A percentile compares a stretch with the other conserved stretches of the same genome.
Evolutionary conservation across 2,329 filamentous ascomycete genomes (phyloP).

Genomic region (Xylariaceae sp.): DNA sequence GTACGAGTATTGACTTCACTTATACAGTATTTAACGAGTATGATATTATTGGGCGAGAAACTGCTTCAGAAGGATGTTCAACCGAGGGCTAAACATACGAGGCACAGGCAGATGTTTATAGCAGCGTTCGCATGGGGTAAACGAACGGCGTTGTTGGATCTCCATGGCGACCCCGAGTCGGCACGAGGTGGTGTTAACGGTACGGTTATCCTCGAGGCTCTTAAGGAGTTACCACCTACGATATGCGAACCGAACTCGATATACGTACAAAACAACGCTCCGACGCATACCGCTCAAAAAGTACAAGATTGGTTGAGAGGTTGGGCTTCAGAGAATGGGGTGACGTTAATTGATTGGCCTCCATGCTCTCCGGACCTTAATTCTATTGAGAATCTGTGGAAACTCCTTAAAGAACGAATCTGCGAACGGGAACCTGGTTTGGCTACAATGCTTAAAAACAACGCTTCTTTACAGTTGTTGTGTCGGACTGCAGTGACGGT

Average conservation of each 20-base stretch:
- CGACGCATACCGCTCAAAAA: neutral
- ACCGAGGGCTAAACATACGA: neutral
- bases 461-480: too few relatives aligned
- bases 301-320: neutral
- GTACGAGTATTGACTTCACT: neutral
- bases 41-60: neutral
- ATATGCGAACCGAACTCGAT: slow-evolving; percentile 3
- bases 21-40: neutral
- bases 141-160: neutral
- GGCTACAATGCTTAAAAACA: too few relatives aligned
- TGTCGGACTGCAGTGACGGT: too few relatives aligned
- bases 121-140: neutral
- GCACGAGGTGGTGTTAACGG: neutral
- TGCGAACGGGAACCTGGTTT: too few relatives aligned
- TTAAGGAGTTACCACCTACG: neutral
- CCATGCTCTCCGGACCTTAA: too few relatives aligned
- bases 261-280: slow-evolving; percentile 1
- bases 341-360: neutral
- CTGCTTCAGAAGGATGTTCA: neutral
- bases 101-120: neutral
- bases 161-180: neutral
- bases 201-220: neutral
- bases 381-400: too few relatives aligned
- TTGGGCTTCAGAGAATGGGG: neutral
- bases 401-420: too few relatives aligned